Evolutionary conservation across 306 rosid genomes (phyloP).

Genomic region (Ormosia semicastrata): DNA sequence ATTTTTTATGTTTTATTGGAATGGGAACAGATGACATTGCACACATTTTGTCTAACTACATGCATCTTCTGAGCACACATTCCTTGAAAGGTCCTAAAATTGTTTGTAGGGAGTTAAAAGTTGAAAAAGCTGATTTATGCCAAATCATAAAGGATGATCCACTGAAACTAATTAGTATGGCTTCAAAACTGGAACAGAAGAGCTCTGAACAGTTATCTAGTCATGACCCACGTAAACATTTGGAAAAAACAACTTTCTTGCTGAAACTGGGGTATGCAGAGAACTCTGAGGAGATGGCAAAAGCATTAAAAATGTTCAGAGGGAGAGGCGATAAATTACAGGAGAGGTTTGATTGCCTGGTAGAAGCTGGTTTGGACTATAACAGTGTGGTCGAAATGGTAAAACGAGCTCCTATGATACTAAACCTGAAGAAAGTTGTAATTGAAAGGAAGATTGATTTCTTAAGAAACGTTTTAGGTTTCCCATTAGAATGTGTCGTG

Average conservation of each 20-base stretch:
- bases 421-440: slow-evolving; percentile 50
- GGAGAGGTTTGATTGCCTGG: slow-evolving; percentile 84
- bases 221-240: slow-evolving; percentile 32
- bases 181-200: slow-evolving; percentile 40
- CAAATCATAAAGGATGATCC: slow-evolving; percentile 62
- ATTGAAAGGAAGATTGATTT: slow-evolving; percentile 64
- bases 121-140: slow-evolving; percentile 47
- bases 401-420: slow-evolving; percentile 61
- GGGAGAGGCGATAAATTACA: slow-evolving; percentile 83
- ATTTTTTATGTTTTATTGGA: slow-evolving; percentile 53
- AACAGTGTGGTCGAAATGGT: slow-evolving; percentile 46
- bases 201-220: slow-evolving; percentile 16
- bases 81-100: slow-evolving; percentile 59
- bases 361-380: slow-evolving; percentile 76
- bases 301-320: slow-evolving; percentile 57
- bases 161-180: slow-evolving; percentile 44
- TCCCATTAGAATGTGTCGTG: slow-evolving; percentile 57
- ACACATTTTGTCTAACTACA: slow-evolving; percentile 39
- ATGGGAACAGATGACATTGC: slow-evolving; percentile 59
- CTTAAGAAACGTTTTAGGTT: slow-evolving; percentile 47
- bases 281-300: slow-evolving; percentile 81
- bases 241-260: slow-evolving; percentile 67
- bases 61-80: slow-evolving; percentile 42
- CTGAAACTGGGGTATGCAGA: slow-evolving; percentile 62
- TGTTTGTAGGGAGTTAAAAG: slow-evolving; percentile 53